These are phyloP conservation scores for Parascedosporium putredinis DNA, from an alignment of 2,329 filamentous ascomycete genomes.

Conservation along the genomic window DNA sequence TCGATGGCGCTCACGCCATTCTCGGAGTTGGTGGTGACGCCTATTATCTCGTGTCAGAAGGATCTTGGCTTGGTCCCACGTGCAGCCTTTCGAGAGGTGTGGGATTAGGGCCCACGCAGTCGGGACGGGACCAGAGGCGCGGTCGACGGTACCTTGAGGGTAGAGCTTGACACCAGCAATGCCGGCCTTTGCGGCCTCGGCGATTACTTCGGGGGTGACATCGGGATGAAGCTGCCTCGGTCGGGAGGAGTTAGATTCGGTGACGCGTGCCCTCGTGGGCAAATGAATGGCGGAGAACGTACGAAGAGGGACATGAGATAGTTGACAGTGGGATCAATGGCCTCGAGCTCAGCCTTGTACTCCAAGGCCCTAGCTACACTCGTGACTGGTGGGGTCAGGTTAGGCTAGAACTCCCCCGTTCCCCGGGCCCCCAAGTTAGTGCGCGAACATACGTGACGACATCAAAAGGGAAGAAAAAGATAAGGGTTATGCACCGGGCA, in stretches of 20 bases:
- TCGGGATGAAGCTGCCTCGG: conserved; percentile 39
- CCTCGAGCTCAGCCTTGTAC: conserved; percentile 52
- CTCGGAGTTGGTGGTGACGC: conserved; percentile 56
- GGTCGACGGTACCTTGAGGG: conserved; percentile 30
- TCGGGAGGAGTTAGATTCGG: conserved; percentile 8
- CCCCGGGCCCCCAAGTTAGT: too few species aligned
- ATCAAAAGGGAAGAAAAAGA: neutral
- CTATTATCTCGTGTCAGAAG: too few species aligned
- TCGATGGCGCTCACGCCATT: conserved; percentile 61
- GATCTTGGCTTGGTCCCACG: too few species aligned
- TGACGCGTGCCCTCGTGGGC: neutral
- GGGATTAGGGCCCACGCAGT: too few species aligned
- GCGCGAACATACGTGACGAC: neutral
- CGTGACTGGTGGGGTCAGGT: conserved; percentile 42
- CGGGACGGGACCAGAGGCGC: too few species aligned
- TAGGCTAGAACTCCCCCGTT: neutral
- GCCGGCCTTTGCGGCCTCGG: conserved; percentile 61
- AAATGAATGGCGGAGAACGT: conserved; percentile 9
- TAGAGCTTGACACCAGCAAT: conserved; percentile 66
- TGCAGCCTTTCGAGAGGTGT: too few species aligned
- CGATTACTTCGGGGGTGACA: conserved; percentile 59
- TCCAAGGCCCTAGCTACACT: conserved; percentile 41
- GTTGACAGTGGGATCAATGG: conserved; percentile 50
- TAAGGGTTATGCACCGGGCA: conserved; percentile 14
- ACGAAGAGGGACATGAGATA: conserved; percentile 67